Conservation (phyloP, 352 stramenopile species). For the Labyrinthula sp. region DNA sequence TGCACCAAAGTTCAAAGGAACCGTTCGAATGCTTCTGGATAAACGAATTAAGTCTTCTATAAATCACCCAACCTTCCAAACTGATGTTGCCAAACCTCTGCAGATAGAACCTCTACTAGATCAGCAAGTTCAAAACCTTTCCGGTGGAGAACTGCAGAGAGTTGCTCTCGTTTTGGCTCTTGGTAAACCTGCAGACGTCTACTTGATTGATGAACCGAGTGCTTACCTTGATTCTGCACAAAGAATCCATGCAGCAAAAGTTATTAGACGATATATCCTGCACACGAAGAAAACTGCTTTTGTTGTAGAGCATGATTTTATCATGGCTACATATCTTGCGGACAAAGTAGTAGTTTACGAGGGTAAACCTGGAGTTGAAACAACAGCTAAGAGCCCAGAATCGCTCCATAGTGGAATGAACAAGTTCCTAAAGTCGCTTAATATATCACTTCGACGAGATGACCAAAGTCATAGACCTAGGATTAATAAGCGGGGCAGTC, state of each 20-base stretch:
- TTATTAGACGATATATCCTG: conserved; percentile 99
- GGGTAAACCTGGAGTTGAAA: conserved; percentile 82
- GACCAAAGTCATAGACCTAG: conserved; percentile 91
- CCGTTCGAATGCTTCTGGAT: conserved; percentile 86
- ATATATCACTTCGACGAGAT: conserved; percentile 98
- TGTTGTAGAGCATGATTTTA: conserved; percentile 99
- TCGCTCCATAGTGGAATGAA: conserved; percentile 92
- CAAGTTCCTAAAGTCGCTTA: conserved; percentile 89
- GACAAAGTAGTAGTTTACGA: conserved; percentile 51
- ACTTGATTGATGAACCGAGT: conserved; percentile 97
- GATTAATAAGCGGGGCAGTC: conserved; percentile 76
- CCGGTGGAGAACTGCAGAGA: conserved; percentile 93
- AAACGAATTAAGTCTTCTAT: conserved; percentile 88
- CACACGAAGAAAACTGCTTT: conserved; percentile 98
- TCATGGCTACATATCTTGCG: conserved; percentile 97
- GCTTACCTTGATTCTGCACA: conserved; percentile 98
- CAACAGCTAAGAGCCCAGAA: conserved; percentile 78
- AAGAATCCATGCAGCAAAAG: conserved; percentile 90
- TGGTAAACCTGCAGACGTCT: conserved; percentile 92
- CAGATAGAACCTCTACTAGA: conserved; percentile 94
- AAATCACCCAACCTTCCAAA: conserved; percentile 93
- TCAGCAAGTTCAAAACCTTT: conserved; percentile 88
- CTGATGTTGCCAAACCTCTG: conserved; percentile 93
- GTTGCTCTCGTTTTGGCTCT: conserved; percentile 91
- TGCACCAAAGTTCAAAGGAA: conserved; percentile 69